Evolutionary conservation across 352 stramenopile species (phyloP).

Genomic region (Globisporangium rhizosaccharum): DNA sequence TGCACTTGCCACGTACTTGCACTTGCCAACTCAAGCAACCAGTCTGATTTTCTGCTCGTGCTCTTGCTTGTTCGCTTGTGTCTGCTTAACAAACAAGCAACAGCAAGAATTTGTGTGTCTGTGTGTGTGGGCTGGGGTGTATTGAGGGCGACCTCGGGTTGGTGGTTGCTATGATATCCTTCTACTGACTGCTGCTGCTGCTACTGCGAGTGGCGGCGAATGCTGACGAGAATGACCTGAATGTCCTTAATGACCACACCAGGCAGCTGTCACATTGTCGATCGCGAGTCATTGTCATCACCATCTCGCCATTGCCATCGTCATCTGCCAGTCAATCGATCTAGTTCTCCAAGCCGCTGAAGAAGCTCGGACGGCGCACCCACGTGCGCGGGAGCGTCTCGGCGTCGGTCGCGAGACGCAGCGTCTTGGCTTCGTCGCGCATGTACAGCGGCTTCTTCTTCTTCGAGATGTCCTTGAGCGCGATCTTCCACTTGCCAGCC

Average conservation of each 20-base stretch:
- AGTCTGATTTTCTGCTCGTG: no score
- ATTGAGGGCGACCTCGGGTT: no score
- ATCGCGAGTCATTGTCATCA: no score
- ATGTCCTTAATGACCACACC: no score
- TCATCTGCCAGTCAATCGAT: not conserved
- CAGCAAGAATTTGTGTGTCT: no score
- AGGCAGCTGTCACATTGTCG: no score
- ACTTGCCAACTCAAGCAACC: no score
- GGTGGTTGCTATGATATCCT: constrained; percentile 8
- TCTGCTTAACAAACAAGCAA: no score
- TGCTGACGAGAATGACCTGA: no score
- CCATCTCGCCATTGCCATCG: not conserved
- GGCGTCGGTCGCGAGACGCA: constrained; percentile 68
- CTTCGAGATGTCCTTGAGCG: constrained; percentile 79
- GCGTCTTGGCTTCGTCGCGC: constrained; percentile 40
- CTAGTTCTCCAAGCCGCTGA: constrained; percentile 61
- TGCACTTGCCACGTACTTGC: no score
- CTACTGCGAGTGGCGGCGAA: no score
- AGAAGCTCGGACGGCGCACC: constrained; percentile 72
- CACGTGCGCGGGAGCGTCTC: constrained; percentile 78
- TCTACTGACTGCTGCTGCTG: constrained; percentile 3
- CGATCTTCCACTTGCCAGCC: constrained; percentile 66
- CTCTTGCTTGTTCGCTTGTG: no score
- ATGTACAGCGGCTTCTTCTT: constrained; percentile 75
- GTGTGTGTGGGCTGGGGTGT: constrained; percentile 3